Percentiles rank a stretch among this genome's conserved stretches.
Conservation (phyloP, 495 filamentous ascomycete species). For the Hyphodiscus hymeniophilus region DNA sequence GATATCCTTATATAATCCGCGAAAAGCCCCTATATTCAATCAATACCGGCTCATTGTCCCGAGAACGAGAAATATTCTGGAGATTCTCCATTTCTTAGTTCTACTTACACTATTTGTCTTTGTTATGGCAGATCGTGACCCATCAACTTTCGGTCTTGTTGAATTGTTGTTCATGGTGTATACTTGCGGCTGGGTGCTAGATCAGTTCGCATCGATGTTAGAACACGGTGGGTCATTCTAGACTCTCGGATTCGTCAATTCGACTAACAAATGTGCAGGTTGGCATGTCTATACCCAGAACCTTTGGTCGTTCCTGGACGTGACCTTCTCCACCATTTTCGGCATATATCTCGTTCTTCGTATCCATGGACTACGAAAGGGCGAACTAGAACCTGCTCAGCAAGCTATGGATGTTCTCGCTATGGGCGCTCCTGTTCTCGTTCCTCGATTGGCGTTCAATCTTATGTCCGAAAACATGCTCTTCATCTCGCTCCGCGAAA, state of each 20-base stretch:
- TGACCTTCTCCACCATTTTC: conserved; percentile 57
- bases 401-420: conserved; percentile 57
- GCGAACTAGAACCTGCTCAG: conserved; percentile 11
- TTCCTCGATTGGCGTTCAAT: conserved; percentile 69
- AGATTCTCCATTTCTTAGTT: conserved; percentile 57
- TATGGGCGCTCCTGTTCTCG: conserved; percentile 59
- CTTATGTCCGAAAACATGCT: conserved; percentile 66
- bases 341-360: conserved; percentile 51
- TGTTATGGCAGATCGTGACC: conserved; percentile 52
- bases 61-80: conserved; percentile 56
- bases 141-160: conserved; percentile 34
- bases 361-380: conserved; percentile 42
- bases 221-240: conserved; percentile 42
- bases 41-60: conserved; percentile 70
- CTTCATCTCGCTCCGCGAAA: conserved; percentile 60
- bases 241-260: neutral
- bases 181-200: conserved; percentile 61
- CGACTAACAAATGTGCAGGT: conserved; percentile 16
- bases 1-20: conserved; percentile 61
- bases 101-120: conserved; percentile 54
- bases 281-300: conserved; percentile 73
- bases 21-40: conserved; percentile 57
- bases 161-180: conserved; percentile 58
- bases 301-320: conserved; percentile 70
- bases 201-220: conserved; percentile 62